A percentile compares a stretch with the other conserved stretches of the same genome.
These are phyloP conservation scores for Oryza rufipogon DNA, from an alignment of 176 grass and related monocot species.

Conservation along the genomic window DNA sequence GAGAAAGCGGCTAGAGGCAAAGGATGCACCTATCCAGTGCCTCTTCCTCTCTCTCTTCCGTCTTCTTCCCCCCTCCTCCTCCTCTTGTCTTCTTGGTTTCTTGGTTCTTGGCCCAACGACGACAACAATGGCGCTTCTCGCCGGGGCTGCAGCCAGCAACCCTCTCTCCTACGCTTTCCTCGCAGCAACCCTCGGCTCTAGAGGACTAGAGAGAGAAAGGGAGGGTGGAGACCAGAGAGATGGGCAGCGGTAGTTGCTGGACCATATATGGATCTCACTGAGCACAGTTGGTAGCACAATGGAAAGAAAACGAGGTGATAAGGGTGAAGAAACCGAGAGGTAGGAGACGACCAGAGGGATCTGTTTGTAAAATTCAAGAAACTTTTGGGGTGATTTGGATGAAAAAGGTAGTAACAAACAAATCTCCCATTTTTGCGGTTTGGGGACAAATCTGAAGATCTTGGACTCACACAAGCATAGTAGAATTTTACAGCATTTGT, in stretches of 20 bases:
- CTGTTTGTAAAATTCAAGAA: conserved; percentile 30
- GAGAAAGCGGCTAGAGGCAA: conserved; percentile 37
- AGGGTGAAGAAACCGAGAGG: conserved; percentile 28
- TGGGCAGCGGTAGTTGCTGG: conserved; percentile 39
- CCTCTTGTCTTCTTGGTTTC: conserved; percentile 21
- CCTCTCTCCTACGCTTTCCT: neutral
- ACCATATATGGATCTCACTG: conserved; percentile 58
- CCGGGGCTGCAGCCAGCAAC: neutral
- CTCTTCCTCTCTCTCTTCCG: neutral
- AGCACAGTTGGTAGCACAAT: conserved; percentile 43
- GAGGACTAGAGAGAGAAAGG: conserved; percentile 20
- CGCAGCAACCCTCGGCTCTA: conserved; percentile 35
- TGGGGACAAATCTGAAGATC: conserved; percentile 27
- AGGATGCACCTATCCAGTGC: conserved; percentile 7
- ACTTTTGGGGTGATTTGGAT: neutral
- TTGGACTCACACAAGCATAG: neutral
- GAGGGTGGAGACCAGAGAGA: conserved; percentile 21
- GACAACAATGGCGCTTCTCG: conserved; percentile 33
- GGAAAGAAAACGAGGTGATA: conserved; percentile 42
- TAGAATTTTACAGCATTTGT: neutral
- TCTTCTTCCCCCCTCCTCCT: neutral
- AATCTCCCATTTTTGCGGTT: neutral
- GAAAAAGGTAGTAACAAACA: conserved; percentile 17
- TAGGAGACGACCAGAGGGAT: conserved; percentile 36
- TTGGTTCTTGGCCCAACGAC: conserved; percentile 24